These are phyloP conservation scores for Calophaca sinica DNA, from an alignment of 306 rosid genomes.

Conservation along the genomic window DNA sequence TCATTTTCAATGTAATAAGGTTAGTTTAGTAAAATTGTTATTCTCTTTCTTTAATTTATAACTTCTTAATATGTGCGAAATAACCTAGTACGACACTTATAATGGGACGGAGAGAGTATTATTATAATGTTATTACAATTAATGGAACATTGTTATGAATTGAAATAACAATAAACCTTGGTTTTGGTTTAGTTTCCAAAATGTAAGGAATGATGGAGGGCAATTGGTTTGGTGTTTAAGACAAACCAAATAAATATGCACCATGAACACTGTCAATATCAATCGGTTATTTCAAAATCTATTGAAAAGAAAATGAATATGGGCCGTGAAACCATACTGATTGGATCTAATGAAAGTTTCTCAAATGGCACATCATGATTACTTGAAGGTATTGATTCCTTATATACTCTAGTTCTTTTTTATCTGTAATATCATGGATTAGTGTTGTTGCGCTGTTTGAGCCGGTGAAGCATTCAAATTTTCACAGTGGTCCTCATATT, in stretches of 20 bases:
- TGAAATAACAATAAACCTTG: too few relatives aligned
- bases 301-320: constrained; percentile 14
- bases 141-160: too few relatives aligned
- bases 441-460: background rate
- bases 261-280: constrained; percentile 13
- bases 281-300: constrained; percentile 16
- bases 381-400: constrained; percentile 10
- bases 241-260: background rate
- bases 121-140: too few relatives aligned
- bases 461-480: constrained; percentile 10
- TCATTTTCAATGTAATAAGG: too few relatives aligned
- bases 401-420: background rate
- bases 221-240: constrained; percentile 18
- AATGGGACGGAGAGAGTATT: too few relatives aligned
- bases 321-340: constrained; percentile 6
- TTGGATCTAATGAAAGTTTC: constrained; percentile 4
- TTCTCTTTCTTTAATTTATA: too few relatives aligned
- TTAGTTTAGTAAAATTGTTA: too few relatives aligned
- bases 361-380: background rate
- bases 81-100: too few relatives aligned
- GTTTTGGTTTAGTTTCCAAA: too few relatives aligned
- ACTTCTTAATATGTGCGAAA: too few relatives aligned
- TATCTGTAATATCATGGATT: background rate
- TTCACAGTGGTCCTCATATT: constrained; percentile 38
- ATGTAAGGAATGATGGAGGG: constrained; percentile 15